Evolutionary conservation across 345 rosid species (phyloP), one percentile per base, ranked within the genome.

Genomic region (Viola odorata): DNA sequence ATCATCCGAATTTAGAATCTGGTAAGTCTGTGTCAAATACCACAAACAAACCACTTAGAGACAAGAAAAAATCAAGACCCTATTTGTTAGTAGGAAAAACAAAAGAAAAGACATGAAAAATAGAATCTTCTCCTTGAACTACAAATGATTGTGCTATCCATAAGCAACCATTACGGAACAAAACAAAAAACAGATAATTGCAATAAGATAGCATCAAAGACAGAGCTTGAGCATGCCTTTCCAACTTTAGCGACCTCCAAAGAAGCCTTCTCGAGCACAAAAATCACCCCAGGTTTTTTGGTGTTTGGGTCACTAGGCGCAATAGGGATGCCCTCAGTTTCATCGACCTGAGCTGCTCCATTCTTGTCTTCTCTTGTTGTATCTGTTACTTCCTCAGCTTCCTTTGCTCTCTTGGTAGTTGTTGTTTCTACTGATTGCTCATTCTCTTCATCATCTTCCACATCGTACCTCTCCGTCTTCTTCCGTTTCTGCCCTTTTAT

Each of bases 241-340:
- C 98, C 98, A 75, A 92, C 89, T 80, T 91, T 89, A n/a, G 92
- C 96, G 52, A 89, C 92, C 78, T 89, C 96, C 58, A 89, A 79
- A 56, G 91, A 80, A 36, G 95, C 96, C 64, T 73, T 89, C 83
- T 89, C 96, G 5, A 89, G 94, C 55, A 92, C 85, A 49, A 92
- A 91, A 37, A 78, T 72, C 23, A 85, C 81, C 0, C 86, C 88
- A 0, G 77, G 62, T 61, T 76, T 75, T 23, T 75, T 73, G 3
- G 55, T 57, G 9, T 69, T 78, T 49, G 12, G 50, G 53, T 78
- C 74, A 37, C 54, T 57, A 0, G 74, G 76, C 44, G 51, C 61
- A 67, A 86, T 67, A 12, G 94, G 91, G 55, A 86, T 81, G 17
- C 95, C 96, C 36, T 60, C 84, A 45, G 81, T 77, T n/a, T 65